Percentiles rank a stretch among this genome's conserved stretches.
Evolutionary conservation across 2,329 filamentous ascomycete species (phyloP).

Genomic region (Penicillium carneum): DNA sequence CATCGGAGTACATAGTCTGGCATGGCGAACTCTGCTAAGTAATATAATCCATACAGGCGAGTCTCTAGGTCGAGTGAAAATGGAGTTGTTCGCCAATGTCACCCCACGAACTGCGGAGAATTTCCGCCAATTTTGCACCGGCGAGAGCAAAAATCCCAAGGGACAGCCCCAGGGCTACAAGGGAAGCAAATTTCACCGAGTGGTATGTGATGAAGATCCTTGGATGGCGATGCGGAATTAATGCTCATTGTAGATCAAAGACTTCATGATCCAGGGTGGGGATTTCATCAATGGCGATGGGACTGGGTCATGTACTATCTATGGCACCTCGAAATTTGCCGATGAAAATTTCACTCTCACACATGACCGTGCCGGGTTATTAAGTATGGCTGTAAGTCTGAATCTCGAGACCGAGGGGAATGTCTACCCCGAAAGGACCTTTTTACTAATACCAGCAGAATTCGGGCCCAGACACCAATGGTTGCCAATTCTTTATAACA

Average conservation of each 20-base stretch:
- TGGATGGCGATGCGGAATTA: not conserved
- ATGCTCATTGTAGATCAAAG: conserved; percentile 71
- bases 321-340: conserved; percentile 80
- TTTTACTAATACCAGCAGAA: conserved; percentile 64
- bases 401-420: not conserved
- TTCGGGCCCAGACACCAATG: conserved; percentile 89
- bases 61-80: conserved; percentile 83
- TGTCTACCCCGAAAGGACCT: not conserved
- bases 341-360: conserved; percentile 88
- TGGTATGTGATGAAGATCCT: conserved; percentile 64
- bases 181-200: conserved; percentile 89
- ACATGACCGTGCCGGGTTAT: conserved; percentile 78
- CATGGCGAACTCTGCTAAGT: not conserved
- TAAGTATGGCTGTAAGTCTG: conserved; percentile 86
- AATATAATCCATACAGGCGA: conserved; percentile 67
- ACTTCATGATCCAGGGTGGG: conserved; percentile 97
- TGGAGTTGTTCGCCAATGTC: conserved; percentile 86
- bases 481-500: conserved; percentile 97
- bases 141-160: conserved; percentile 80
- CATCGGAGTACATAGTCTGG: not conserved
- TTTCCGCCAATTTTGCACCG: conserved; percentile 95
- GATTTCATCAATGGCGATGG: conserved; percentile 95
- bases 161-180: conserved; percentile 92
- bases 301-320: conserved; percentile 86
- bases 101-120: conserved; percentile 92